Evolutionary conservation across 192 early-diverging fungal genomes (phyloP).

Genomic region (Borealophlyctis nickersoniae): DNA sequence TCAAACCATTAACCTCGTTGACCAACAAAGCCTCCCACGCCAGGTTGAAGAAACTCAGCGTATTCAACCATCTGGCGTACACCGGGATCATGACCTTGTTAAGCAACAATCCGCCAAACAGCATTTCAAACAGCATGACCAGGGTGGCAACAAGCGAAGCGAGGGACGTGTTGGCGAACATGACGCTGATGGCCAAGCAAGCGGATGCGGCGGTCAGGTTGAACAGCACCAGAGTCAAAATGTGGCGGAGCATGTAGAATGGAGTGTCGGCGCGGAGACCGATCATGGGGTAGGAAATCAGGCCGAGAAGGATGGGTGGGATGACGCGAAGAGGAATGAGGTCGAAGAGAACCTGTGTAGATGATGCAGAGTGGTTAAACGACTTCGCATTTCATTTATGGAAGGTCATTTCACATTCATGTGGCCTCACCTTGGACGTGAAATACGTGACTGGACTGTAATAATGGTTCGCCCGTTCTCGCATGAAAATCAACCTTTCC

Average conservation of each 20-base stretch:
- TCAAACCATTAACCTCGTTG: conserved; percentile 82
- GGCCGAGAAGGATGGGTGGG: conserved; percentile 73
- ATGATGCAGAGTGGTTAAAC: not conserved
- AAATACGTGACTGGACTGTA: conserved; percentile 70
- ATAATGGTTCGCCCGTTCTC: conserved; percentile 74
- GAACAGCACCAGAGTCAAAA: conserved; percentile 77
- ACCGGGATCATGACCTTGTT: conserved; percentile 78
- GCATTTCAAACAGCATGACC: conserved; percentile 82
- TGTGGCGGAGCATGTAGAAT: conserved; percentile 54
- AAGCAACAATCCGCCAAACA: conserved; percentile 86
- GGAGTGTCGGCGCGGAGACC: conserved; percentile 68
- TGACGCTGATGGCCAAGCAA: conserved; percentile 74
- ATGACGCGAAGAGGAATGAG: conserved; percentile 75
- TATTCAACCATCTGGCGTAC: conserved; percentile 26
- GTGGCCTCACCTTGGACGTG: conserved; percentile 48
- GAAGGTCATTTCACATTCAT: not conserved
- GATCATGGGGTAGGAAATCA: conserved; percentile 84
- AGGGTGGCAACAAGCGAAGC: conserved; percentile 75
- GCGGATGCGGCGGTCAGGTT: conserved; percentile 72
- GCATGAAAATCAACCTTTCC: conserved; percentile 66
- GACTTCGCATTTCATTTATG: not conserved
- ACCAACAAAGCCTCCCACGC: conserved; percentile 87
- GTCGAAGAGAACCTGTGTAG: conserved; percentile 61
- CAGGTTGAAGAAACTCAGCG: conserved; percentile 78
- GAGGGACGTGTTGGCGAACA: conserved; percentile 68